These are phyloP conservation scores for Alternaria panax DNA, from an alignment of 2,329 filamentous ascomycete species.

Conservation along the genomic window DNA sequence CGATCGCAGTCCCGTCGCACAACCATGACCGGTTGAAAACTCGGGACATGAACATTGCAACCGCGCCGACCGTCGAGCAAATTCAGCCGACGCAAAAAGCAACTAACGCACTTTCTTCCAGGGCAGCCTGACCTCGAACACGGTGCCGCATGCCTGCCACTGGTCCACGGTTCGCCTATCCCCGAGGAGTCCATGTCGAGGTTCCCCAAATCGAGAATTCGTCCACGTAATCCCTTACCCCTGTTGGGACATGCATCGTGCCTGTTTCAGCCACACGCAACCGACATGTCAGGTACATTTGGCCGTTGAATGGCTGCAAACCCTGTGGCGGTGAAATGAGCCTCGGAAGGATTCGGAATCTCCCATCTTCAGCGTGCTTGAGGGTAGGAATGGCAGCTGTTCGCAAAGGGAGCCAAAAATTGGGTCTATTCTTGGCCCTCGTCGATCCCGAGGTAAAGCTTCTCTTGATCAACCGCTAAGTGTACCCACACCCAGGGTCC, in stretches of 20 bases:
- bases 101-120: background rate
- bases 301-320: conserved; percentile 11
- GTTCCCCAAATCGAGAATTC: conserved; percentile 3
- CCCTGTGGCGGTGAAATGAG: conserved; percentile 6
- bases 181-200: conserved; percentile 3
- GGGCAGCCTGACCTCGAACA: background rate
- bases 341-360: background rate
- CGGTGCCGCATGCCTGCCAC: background rate
- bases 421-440: conserved; percentile 8
- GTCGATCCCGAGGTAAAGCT: conserved; percentile 9
- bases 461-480: conserved; percentile 12
- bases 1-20: conserved; percentile 1
- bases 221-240: conserved; percentile 20
- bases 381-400: background rate
- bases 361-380: background rate
- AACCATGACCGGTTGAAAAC: conserved; percentile 2
- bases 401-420: background rate
- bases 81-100: background rate
- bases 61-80: background rate
- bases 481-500: conserved; percentile 9
- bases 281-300: conserved; percentile 1
- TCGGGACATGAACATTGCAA: background rate
- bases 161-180: conserved; percentile 6
- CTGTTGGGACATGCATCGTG: conserved; percentile 9
- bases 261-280: conserved; percentile 14